Evolutionary conservation across 345 rosid species (phyloP), one percentile per base, ranked within the genome.

Genomic region (Camelina sativa): DNA sequence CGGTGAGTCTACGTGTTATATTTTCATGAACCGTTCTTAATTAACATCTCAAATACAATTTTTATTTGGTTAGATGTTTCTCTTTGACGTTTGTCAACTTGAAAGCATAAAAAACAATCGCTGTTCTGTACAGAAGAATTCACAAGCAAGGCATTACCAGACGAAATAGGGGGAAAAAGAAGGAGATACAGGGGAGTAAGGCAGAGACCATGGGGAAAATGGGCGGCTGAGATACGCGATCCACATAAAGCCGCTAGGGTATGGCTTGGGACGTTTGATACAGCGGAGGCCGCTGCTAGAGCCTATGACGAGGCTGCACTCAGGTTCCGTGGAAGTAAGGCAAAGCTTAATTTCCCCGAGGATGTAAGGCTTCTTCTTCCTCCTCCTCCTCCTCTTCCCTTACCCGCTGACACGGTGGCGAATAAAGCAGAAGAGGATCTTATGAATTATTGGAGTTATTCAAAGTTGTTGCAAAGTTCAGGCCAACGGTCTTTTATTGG

Each of bases 221-320:
- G 98, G 98, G 98, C 95, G 0, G 96, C 98, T 0, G 98, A 92
- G 83, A 92, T 92, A 53, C 87, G 96, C 0, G 98, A 90, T 71
- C 95, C 98, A 0, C 90, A 86, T 57, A 92, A 82, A 62, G 98
- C 96, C 2, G 87, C 90, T 3, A 78, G 96, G 65, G 93, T 92
- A 4, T 92, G 98, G 98, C 85, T 90, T 0, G 98, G 98, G 19
- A 92, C 98, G 11, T 90, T 93, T 76, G 88, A 90, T 20, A 90
- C 92, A 1, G 96, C 93, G 0, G 95, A 90, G 66, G 89, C 91
- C 0, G 98, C 96, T 1, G 98, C 98, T 35, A 86, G 88, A 79
- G 98, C 97, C 2, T 93, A 93, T 65, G 98, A 93, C 43, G 90
- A 83, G 11, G 97, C 98, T 6, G 98, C 98, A 20, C 83, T 93